These are phyloP conservation scores for Stenogyne calaminthoides DNA, from an alignment of 305 asterid species.

Conservation along the genomic window DNA sequence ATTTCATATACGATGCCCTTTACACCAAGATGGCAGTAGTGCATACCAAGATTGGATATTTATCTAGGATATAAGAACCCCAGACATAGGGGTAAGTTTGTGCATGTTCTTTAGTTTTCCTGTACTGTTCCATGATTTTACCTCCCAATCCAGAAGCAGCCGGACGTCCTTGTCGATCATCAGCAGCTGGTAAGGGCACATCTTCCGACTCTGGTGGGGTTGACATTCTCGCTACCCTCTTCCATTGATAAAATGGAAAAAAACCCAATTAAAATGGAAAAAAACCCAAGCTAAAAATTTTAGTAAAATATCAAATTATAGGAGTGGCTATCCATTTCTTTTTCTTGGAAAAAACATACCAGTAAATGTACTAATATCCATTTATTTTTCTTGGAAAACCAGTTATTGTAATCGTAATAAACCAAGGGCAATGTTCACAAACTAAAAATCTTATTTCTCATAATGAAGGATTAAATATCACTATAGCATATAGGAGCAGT, in stretches of 20 bases:
- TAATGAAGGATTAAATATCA: neutral
- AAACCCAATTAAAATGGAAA: neutral
- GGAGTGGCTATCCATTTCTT: neutral
- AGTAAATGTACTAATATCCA: too few relatives aligned
- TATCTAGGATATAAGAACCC: conserved; percentile 23
- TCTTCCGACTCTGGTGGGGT: conserved; percentile 23
- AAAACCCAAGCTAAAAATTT: neutral
- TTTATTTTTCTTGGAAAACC: neutral
- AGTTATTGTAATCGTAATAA: neutral
- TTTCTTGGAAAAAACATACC: neutral
- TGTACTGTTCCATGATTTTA: neutral
- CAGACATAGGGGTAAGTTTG: conserved; percentile 31
- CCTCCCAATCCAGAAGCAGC: conserved; percentile 6
- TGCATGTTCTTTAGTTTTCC: conserved; percentile 23
- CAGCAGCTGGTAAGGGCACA: neutral
- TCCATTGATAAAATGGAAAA: too few relatives aligned
- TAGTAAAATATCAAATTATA: neutral
- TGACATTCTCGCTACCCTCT: neutral
- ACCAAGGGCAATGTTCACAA: neutral
- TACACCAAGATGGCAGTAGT: conserved; percentile 29
- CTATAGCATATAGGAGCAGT: neutral
- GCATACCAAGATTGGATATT: neutral
- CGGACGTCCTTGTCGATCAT: neutral
- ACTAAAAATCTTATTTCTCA: neutral
- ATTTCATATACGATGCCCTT: conserved; percentile 34